Evolutionary conservation across 345 rosid species (phyloP).

Genomic region (Trapa bicornis): DNA sequence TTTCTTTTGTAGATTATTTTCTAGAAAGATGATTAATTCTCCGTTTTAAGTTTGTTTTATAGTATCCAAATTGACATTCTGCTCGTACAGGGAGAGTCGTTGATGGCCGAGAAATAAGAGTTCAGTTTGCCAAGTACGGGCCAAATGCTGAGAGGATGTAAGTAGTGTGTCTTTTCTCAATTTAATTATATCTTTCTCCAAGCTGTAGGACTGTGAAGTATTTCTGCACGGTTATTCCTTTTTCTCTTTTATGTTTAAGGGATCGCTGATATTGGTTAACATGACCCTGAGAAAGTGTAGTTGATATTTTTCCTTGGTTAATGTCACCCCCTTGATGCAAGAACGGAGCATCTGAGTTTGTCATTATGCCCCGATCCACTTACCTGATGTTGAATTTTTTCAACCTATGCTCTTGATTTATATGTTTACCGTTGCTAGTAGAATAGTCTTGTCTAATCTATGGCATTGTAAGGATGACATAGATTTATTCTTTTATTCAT

Average conservation of each 20-base stretch:
- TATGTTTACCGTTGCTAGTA: neutral
- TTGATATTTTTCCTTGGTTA: neutral
- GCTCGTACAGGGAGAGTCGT: slow-evolving; percentile 56
- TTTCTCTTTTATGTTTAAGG: neutral
- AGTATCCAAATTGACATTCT: neutral
- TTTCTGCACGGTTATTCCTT: neutral
- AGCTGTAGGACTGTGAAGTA: neutral
- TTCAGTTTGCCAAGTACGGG: slow-evolving; percentile 92
- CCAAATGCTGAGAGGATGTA: slow-evolving; percentile 95
- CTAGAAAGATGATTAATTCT: neutral
- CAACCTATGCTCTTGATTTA: neutral
- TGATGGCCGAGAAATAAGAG: slow-evolving; percentile 91
- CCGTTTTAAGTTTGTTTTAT: neutral
- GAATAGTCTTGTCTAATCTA: neutral
- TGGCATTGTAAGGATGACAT: neutral
- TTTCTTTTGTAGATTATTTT: neutral
- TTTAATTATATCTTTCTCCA: neutral
- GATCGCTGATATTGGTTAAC: neutral
- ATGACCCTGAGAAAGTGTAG: neutral
- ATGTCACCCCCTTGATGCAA: neutral
- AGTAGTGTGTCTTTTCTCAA: slow-evolving; percentile 10
- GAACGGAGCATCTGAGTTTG: neutral
- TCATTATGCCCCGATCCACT: neutral
- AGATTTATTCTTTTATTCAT: neutral
- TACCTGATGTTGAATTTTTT: neutral